phyloP scores from a whole-genome alignment of 1,139 yeast species.

The Kluyveromyces sp. region DNA sequence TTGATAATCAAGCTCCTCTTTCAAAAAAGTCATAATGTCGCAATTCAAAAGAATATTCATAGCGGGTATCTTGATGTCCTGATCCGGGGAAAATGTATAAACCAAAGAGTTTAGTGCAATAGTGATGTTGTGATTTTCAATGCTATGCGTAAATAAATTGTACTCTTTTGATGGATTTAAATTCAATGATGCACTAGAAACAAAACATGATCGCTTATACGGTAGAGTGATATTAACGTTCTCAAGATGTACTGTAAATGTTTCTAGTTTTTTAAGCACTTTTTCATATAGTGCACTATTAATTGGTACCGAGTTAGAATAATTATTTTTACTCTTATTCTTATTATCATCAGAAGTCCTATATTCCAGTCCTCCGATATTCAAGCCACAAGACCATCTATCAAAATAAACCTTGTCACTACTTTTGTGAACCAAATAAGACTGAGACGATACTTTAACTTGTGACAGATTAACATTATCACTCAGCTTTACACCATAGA shows the following conservation, averaged over 20 bases:
- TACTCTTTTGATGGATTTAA: constrained; percentile 11
- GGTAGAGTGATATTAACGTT: constrained; percentile 15
- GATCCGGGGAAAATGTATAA: constrained; percentile 13
- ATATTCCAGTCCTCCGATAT: background rate
- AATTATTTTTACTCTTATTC: too few relatives aligned
- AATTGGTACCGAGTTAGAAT: background rate
- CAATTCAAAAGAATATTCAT: constrained; percentile 23
- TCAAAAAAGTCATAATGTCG: constrained; percentile 18
- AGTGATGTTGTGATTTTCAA: constrained; percentile 10
- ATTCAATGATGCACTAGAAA: constrained; percentile 23
- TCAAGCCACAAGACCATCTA: background rate
- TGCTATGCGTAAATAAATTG: background rate
- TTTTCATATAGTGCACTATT: background rate
- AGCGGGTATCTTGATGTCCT: constrained; percentile 23
- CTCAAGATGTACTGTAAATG: constrained; percentile 16
- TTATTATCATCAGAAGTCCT: too few relatives aligned
- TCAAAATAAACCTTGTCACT: background rate
- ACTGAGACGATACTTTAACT: background rate
- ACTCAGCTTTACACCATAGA: background rate
- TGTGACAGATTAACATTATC: background rate
- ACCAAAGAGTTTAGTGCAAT: constrained; percentile 22
- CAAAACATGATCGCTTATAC: constrained; percentile 10
- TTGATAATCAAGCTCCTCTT: constrained; percentile 13
- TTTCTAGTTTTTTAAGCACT: background rate
- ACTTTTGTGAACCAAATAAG: background rate